Percentiles rank a stretch among this genome's conserved stretches.
Evolutionary conservation across 2,329 filamentous ascomycete genomes (phyloP).

Genomic region (Fusarium verrucosum): DNA sequence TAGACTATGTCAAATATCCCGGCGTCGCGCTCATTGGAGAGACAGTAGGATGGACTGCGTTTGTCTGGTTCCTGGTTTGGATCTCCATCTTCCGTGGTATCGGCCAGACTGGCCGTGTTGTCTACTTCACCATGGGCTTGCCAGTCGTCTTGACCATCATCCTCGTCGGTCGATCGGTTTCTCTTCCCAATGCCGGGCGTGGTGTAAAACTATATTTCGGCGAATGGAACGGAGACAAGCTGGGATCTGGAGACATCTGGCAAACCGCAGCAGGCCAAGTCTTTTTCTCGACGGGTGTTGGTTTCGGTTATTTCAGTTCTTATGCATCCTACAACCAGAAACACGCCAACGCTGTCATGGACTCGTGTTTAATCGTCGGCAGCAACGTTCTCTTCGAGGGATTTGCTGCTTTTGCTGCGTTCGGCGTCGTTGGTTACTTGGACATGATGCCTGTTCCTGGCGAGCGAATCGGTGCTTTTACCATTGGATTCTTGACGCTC

Average conservation of each 20-base stretch:
- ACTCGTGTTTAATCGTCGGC: slow-evolving; percentile 63
- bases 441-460: slow-evolving; percentile 50
- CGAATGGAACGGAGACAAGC: slow-evolving; percentile 59
- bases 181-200: slow-evolving; percentile 62
- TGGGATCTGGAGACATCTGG: slow-evolving; percentile 63
- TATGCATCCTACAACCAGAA: slow-evolving; percentile 68
- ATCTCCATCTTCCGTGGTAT: slow-evolving; percentile 68
- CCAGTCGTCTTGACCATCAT: slow-evolving; percentile 66
- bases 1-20: slow-evolving; percentile 58
- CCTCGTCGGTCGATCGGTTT: slow-evolving; percentile 62
- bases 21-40: slow-evolving; percentile 60
- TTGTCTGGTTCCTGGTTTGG: slow-evolving; percentile 69
- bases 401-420: slow-evolving; percentile 58
- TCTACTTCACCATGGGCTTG: slow-evolving; percentile 70
- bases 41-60: slow-evolving; percentile 66
- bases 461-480: slow-evolving; percentile 61
- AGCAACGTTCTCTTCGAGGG: slow-evolving; percentile 68
- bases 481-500: slow-evolving; percentile 66
- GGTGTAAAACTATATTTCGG: slow-evolving; percentile 60
- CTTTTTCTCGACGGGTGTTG: slow-evolving; percentile 68
- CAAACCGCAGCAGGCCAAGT: slow-evolving; percentile 69
- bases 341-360: slow-evolving; percentile 67
- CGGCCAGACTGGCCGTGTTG: slow-evolving; percentile 65
- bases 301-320: slow-evolving; percentile 67
- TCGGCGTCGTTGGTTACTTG: slow-evolving; percentile 64